Evolutionary conservation across 1,139 yeast species (phyloP).

Genomic region (Suhomyces taliae): DNA sequence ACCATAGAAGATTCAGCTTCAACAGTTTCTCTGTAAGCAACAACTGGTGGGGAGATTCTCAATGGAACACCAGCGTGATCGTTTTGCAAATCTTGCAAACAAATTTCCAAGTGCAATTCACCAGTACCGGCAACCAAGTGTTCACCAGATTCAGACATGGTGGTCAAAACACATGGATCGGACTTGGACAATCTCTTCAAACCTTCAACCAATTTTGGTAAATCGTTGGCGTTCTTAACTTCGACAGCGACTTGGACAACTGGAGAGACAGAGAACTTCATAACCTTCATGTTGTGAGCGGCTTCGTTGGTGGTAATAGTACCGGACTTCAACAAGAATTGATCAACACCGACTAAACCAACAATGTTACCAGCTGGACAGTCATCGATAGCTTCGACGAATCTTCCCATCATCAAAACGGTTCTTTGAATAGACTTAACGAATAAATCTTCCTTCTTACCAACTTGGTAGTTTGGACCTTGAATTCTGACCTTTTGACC

Average conservation of each 20-base stretch:
- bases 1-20: slow-evolving; percentile 89
- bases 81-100: slow-evolving; percentile 92
- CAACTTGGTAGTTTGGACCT: slow-evolving; percentile 99
- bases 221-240: slow-evolving; percentile 98
- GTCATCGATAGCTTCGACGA: slow-evolving; percentile 97
- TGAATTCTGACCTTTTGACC: slow-evolving; percentile 99
- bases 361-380: slow-evolving; percentile 99
- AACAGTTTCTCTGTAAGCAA: slow-evolving; percentile 98
- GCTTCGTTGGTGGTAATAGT: slow-evolving; percentile 95
- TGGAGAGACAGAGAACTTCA: slow-evolving; percentile 99
- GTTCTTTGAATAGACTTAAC: slow-evolving; percentile 98
- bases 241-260: slow-evolving; percentile 99
- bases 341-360: slow-evolving; percentile 99
- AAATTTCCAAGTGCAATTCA: slow-evolving; percentile 99
- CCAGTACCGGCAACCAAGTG: slow-evolving; percentile 99
- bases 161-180: slow-evolving; percentile 95
- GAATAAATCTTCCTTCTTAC: slow-evolving; percentile 97
- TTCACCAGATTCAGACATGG: slow-evolving; percentile 95
- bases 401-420: slow-evolving; percentile 99
- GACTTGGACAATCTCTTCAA: slow-evolving; percentile 99
- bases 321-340: slow-evolving; percentile 99
- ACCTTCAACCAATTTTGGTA: slow-evolving; percentile 99
- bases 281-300: slow-evolving; percentile 99
- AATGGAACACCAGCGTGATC: slow-evolving; percentile 99
- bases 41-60: slow-evolving; percentile 97